phyloP scores from a whole-genome alignment of 352 stramenopile species.

The Nothophytophthora sp. region DNA sequence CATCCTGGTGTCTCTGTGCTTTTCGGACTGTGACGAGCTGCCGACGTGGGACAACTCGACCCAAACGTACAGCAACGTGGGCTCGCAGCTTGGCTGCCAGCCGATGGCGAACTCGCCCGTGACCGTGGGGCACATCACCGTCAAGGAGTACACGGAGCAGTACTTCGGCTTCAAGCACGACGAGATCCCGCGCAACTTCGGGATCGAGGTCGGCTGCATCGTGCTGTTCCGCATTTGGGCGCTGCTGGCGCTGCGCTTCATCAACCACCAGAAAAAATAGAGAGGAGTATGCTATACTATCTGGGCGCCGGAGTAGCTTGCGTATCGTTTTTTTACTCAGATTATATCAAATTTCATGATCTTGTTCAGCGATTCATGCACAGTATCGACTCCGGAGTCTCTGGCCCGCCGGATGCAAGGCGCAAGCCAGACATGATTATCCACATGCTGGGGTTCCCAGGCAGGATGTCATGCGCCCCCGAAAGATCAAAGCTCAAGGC shows the following conservation, averaged over 20 bases:
- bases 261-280: slow-evolving; percentile 31
- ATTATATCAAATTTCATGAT: too few species aligned
- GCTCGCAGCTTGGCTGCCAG: slow-evolving; percentile 12
- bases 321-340: too few species aligned
- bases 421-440: too few species aligned
- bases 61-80: slow-evolving; percentile 1
- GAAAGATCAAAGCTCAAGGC: too few species aligned
- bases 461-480: too few species aligned
- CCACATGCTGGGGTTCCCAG: too few species aligned
- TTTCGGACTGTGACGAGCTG: slow-evolving; percentile 7
- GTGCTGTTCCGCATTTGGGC: slow-evolving; percentile 20
- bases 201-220: slow-evolving; percentile 17
- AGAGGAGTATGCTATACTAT: too few species aligned
- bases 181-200: slow-evolving; percentile 16
- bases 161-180: slow-evolving; percentile 12
- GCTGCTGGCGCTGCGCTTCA: slow-evolving; percentile 19
- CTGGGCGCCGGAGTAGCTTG: too few species aligned
- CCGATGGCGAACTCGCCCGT: slow-evolving; percentile 2
- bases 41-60: slow-evolving; percentile 2
- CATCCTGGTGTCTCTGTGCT: slow-evolving; percentile 17
- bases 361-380: too few species aligned
- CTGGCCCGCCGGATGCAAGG: too few species aligned
- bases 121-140: slow-evolving; percentile 12
- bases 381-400: too few species aligned
- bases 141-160: slow-evolving; percentile 4